phyloP scores from a whole-genome alignment of 169 alveolate genomes.

The Eimeria maxima region DNA sequence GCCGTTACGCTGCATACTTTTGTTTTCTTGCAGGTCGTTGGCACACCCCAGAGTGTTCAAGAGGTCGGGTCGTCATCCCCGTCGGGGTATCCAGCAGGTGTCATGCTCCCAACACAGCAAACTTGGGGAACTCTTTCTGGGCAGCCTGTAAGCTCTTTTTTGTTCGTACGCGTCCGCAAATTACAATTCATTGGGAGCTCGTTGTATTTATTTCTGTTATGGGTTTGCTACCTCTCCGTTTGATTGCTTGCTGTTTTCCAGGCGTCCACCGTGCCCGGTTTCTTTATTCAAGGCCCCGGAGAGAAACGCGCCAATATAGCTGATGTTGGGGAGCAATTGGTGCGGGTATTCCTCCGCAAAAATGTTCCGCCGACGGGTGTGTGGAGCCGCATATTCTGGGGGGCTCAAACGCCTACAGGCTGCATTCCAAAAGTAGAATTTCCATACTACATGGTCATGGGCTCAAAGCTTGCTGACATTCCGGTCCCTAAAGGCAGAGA shows the following conservation, averaged over 20 bases:
- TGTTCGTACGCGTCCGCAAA: not conserved
- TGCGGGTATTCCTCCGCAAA: slow-evolving; percentile 26
- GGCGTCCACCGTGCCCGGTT: slow-evolving; percentile 17
- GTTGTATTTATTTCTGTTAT: not conserved
- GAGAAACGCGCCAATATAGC: not conserved
- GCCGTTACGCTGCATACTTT: not conserved
- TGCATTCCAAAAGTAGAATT: slow-evolving; percentile 24
- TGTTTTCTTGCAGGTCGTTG: not conserved
- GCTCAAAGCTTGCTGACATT: slow-evolving; percentile 28
- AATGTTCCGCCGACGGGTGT: not conserved
- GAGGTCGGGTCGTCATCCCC: not conserved
- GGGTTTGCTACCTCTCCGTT: not conserved
- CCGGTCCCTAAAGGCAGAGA: slow-evolving; percentile 44
- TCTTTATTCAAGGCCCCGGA: slow-evolving; percentile 20
- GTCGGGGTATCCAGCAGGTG: not conserved
- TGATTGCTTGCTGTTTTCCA: slow-evolving; percentile 12
- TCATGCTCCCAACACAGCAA: slow-evolving; percentile 31
- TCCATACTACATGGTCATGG: slow-evolving; percentile 61
- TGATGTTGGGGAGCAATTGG: not conserved
- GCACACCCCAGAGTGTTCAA: not conserved
- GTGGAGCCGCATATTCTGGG: slow-evolving; percentile 68
- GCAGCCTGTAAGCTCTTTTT: slow-evolving; percentile 23
- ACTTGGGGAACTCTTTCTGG: slow-evolving; percentile 63
- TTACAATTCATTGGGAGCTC: not conserved
- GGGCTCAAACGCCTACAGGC: slow-evolving; percentile 34